Evolutionary conservation across 352 stramenopile genomes (phyloP).

Genomic region (Aphanomyces stellatus): DNA sequence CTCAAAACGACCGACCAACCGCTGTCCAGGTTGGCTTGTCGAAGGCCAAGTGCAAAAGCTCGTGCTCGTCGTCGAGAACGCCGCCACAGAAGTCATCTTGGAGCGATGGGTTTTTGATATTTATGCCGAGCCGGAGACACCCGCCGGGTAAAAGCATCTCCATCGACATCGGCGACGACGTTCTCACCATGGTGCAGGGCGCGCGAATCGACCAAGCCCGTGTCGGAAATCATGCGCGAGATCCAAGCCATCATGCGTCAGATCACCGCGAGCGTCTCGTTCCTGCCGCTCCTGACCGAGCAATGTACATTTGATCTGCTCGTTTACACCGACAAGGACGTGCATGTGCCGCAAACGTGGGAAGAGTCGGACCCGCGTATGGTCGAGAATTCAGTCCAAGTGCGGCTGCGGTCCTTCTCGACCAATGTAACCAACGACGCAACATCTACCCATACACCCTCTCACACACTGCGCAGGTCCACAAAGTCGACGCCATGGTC

Average conservation of each 20-base stretch:
- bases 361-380: conserved; percentile 97
- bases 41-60: conserved; percentile 95
- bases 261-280: conserved; percentile 98
- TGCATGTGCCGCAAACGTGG: conserved; percentile 92
- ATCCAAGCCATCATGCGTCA: conserved; percentile 99
- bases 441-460: conserved; percentile 23
- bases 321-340: conserved; percentile 97
- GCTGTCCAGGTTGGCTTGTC: conserved; percentile 88
- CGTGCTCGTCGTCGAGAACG: conserved; percentile 96
- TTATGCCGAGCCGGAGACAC: conserved; percentile 46
- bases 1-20: too few species aligned
- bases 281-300: conserved; percentile 97
- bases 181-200: background rate
- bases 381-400: conserved; percentile 96
- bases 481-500: conserved; percentile 98
- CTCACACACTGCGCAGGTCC: conserved; percentile 54
- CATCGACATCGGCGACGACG: background rate
- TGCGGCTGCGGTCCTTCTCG: conserved; percentile 97
- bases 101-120: conserved; percentile 99
- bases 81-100: conserved; percentile 94
- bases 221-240: conserved; percentile 96
- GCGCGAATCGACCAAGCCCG: conserved; percentile 38
- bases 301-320: conserved; percentile 98
- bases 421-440: conserved; percentile 86
- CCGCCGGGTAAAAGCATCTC: background rate